Conservation (phyloP, 208 protist species). For the Crithidia mellificae region DNA sequence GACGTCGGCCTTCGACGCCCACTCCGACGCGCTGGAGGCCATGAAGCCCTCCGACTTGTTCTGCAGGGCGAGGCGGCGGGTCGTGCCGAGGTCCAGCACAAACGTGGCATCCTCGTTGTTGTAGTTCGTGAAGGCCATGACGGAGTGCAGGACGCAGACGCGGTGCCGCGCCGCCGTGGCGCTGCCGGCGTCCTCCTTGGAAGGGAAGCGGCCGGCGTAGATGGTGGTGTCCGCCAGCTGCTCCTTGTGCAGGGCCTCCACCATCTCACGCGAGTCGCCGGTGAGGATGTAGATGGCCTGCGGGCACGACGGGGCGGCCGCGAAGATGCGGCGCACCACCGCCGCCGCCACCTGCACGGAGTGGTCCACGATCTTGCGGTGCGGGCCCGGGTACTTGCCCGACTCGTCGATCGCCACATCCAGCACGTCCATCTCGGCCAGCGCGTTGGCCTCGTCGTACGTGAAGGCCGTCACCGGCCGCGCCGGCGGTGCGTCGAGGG, state of each 20-base stretch:
- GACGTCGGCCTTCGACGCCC: conserved; percentile 65
- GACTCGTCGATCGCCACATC: conserved; percentile 61
- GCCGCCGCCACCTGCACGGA: conserved; percentile 49
- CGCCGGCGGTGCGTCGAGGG: conserved; percentile 18
- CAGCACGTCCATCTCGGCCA: conserved; percentile 73
- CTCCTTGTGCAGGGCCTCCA: conserved; percentile 52
- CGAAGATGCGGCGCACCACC: conserved; percentile 51
- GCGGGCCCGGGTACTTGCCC: conserved; percentile 58
- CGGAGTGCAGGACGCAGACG: conserved; percentile 57
- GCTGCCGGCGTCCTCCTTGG: conserved; percentile 23
- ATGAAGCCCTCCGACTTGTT: conserved; percentile 83
- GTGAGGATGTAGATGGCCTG: conserved; percentile 81
- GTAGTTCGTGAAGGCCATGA: conserved; percentile 39
- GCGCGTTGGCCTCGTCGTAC: conserved; percentile 77
- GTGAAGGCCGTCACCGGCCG: conserved; percentile 49
- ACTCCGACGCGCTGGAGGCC: conserved; percentile 61
- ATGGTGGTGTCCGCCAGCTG: conserved; percentile 57
- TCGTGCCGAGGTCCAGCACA: conserved; percentile 83
- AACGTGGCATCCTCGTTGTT: conserved; percentile 61
- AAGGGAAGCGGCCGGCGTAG: conserved; percentile 51
- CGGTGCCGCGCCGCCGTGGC: conserved; percentile 42
- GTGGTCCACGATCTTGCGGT: conserved; percentile 66
- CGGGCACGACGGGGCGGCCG: conserved; percentile 19
- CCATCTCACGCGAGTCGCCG: conserved; percentile 52
- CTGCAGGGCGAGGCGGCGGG: conserved; percentile 45